Conservation (phyloP, 2,329 filamentous ascomycete species). For the Aspergillus pseudoviridinutans region DNA sequence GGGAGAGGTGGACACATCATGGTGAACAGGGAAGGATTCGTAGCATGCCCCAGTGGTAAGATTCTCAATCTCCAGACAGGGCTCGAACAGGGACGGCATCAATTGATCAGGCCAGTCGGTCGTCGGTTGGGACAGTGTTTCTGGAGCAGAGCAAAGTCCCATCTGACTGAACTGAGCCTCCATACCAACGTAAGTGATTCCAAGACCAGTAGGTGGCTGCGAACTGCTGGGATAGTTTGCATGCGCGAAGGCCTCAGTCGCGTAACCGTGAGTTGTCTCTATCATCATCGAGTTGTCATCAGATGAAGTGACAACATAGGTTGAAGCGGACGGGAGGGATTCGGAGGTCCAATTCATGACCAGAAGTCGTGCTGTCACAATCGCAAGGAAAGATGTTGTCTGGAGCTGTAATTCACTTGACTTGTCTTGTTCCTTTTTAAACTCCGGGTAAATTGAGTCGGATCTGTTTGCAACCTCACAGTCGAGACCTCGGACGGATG, state of each 20-base stretch:
- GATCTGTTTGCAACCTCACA: slow-evolving; percentile 7
- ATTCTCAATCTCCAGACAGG: slow-evolving; percentile 18
- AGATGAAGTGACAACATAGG: slow-evolving; percentile 7
- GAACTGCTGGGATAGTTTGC: slow-evolving; percentile 14
- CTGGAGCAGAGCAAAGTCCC: slow-evolving; percentile 13
- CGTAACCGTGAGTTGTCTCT: slow-evolving; percentile 20
- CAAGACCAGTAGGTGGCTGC: slow-evolving; percentile 24
- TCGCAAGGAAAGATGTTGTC: neutral
- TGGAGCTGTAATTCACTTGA: neutral
- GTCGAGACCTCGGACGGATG: slow-evolving; percentile 4
- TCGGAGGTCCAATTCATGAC: slow-evolving; percentile 23
- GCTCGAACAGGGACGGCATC: slow-evolving; percentile 16
- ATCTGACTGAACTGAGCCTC: slow-evolving; percentile 20
- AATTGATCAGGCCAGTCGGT: slow-evolving; percentile 21
- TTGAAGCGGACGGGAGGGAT: slow-evolving; percentile 18
- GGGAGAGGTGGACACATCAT: slow-evolving; percentile 20
- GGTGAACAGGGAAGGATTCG: slow-evolving; percentile 17
- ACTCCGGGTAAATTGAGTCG: neutral
- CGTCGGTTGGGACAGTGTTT: slow-evolving; percentile 18
- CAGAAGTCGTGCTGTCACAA: neutral
- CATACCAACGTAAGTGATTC: slow-evolving; percentile 27
- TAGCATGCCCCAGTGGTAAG: slow-evolving; percentile 19
- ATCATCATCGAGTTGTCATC: slow-evolving; percentile 9
- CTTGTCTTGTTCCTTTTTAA: neutral
- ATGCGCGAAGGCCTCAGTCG: slow-evolving; percentile 17